Conservation (phyloP, 2,329 filamentous ascomycete genomes). For the Colletotrichum scovillei region DNA sequence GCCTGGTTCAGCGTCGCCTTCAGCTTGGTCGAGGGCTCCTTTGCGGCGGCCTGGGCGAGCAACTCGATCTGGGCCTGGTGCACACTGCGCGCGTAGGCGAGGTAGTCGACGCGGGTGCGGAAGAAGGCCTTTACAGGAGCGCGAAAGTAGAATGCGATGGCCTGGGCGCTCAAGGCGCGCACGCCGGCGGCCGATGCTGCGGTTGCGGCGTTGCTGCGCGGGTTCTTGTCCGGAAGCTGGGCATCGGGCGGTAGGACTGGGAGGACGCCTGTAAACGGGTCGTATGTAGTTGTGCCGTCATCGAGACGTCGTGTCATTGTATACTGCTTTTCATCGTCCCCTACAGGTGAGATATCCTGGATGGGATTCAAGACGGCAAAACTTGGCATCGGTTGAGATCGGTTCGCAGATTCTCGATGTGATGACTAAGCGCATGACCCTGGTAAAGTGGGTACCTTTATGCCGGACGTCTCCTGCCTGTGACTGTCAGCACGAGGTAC, state of each 20-base stretch:
- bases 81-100: conserved; percentile 67
- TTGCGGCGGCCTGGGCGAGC: conserved; percentile 49
- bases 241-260: conserved; percentile 57
- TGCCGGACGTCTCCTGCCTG: neutral
- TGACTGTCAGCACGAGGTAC: neutral
- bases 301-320: conserved; percentile 36
- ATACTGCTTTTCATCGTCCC: conserved; percentile 27
- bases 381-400: conserved; percentile 34
- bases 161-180: conserved; percentile 83
- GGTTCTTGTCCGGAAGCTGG: conserved; percentile 55
- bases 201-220: conserved; percentile 66
- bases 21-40: conserved; percentile 47
- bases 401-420: neutral
- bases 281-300: conserved; percentile 29
- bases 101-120: conserved; percentile 87
- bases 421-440: conserved; percentile 26
- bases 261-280: conserved; percentile 51
- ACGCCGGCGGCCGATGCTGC: conserved; percentile 89
- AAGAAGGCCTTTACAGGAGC: conserved; percentile 95
- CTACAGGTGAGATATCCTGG: neutral
- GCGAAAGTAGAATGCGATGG: conserved; percentile 91
- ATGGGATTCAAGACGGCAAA: conserved; percentile 17
- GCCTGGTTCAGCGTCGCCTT: conserved; percentile 50
- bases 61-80: conserved; percentile 58
- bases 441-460: neutral